Evolutionary conservation across 1,139 yeast species (phyloP), one percentile per base, ranked within the genome.

Genomic region (Scheffersomyces quercinus): DNA sequence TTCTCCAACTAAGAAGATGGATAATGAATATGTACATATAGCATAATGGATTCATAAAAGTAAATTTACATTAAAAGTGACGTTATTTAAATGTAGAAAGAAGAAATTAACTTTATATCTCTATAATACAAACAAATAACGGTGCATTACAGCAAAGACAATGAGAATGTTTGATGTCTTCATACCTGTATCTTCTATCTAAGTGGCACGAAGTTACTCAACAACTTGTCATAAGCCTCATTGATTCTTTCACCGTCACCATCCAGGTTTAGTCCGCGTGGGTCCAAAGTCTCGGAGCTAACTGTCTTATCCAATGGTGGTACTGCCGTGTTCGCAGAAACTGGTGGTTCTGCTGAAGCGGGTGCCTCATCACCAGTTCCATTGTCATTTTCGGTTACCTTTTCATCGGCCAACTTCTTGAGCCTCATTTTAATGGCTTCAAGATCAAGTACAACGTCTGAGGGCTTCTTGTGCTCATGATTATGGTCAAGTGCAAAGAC

Each of bases 181-280:
- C 32, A 14, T 26, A 16, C 16, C 11, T 16, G 26, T 34, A 26
- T 34, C 29, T 40, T 63, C 41, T 20, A 20, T 20, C 26, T 20
- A 20, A 20, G 26, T 20, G 26, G 26, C 26, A 67, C 70, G 44
- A 75, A 55, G 43, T 67, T 70, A 38, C 72, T 77, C 42, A 79
- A 60, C 11, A 80, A 75, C 46, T 72, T 64, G 55, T 81, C 85
- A 54, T 78, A 80, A 0, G 82, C 78, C 28, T 76, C 72, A 46
- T 65, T 73, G 13, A 77, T 64, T 3, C 64, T 68, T 28, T 61
- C 69, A 5, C 54, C 51, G 47, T 52, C 55, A 20, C 36, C 46
- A 10, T 46, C 55, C 15, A 20, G 26, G 7, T 20, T 6, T 20
- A 20, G 26, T 4, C 24, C 15, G 20, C 11, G 24, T 14, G 35